phyloP scores from a whole-genome alignment of 2,329 filamentous ascomycete genomes.

The Sporothrix schenckii region DNA sequence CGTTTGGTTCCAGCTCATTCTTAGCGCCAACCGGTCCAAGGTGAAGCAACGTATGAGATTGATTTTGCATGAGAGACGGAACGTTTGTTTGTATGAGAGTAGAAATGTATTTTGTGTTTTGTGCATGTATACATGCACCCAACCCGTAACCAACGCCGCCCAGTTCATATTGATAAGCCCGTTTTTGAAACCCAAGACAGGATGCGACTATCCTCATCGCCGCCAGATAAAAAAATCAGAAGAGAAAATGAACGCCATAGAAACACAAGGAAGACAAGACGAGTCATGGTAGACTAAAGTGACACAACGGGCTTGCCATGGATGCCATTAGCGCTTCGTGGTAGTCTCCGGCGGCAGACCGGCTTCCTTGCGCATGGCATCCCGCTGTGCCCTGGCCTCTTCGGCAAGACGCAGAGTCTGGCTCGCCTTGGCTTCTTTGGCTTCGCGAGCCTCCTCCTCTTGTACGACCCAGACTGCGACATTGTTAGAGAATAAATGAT shows the following conservation, averaged over 20 bases:
- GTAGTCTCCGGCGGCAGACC: constrained; percentile 46
- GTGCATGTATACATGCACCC: constrained; percentile 7
- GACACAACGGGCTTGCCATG: not conserved
- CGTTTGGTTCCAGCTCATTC: not conserved
- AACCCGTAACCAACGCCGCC: constrained; percentile 24
- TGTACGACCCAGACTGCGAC: constrained; percentile 55
- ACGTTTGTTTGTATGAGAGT: not conserved
- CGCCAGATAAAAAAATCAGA: not conserved
- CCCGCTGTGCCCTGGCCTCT: constrained; percentile 50
- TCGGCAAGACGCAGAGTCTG: constrained; percentile 46
- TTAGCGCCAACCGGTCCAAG: not conserved
- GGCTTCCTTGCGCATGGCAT: constrained; percentile 55
- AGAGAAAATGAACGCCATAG: not conserved
- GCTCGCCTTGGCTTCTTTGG: constrained; percentile 45
- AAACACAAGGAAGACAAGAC: not conserved
- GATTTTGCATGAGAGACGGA: not conserved
- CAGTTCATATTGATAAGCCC: constrained; percentile 4
- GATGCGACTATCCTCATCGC: not conserved
- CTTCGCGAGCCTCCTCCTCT: constrained; percentile 52
- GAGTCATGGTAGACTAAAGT: too few species aligned
- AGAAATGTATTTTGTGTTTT: not conserved
- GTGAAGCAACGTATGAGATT: not conserved
- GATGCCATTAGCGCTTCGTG: constrained; percentile 20
- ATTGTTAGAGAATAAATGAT: constrained; percentile 18
- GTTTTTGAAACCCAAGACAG: constrained; percentile 2